Conservation (phyloP, 148 eudicot genomes). For the Limonium bicolor region DNA sequence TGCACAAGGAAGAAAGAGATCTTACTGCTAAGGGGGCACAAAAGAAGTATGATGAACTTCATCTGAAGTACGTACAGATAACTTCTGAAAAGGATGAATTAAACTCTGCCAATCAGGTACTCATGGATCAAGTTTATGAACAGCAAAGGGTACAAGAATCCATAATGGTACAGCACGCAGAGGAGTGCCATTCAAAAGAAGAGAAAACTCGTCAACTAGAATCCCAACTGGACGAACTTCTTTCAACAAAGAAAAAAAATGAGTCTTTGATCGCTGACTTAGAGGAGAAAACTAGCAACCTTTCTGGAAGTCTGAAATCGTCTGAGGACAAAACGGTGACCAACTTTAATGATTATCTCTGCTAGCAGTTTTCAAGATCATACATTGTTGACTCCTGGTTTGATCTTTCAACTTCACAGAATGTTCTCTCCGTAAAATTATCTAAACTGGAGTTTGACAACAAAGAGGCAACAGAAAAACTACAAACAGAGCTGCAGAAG, state of each 20-base stretch:
- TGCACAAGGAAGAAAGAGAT: constrained; percentile 37
- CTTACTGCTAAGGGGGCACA: constrained; percentile 38
- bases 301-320: constrained; percentile 32
- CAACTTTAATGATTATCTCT: neutral
- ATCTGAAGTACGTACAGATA: constrained; percentile 21
- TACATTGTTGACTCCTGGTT: no score
- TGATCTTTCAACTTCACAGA: constrained; percentile 31
- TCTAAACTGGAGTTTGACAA: constrained; percentile 41
- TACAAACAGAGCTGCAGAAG: constrained; percentile 37
- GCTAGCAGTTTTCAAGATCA: no score
- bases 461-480: constrained; percentile 38
- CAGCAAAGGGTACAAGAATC: constrained; percentile 61
- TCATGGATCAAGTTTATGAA: constrained; percentile 41
- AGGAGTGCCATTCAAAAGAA: constrained; percentile 72
- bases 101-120: constrained; percentile 33
- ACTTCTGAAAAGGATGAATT: constrained; percentile 51
- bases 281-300: constrained; percentile 39
- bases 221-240: constrained; percentile 46
- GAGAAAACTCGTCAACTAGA: constrained; percentile 49
- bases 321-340: constrained; percentile 57
- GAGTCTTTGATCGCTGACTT: constrained; percentile 28
- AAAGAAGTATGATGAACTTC: constrained; percentile 40
- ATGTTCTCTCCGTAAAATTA: constrained; percentile 35
- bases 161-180: constrained; percentile 77
- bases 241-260: constrained; percentile 38